Conservation (phyloP, 768 basidiomycete species). For the Suillus decipiens region DNA sequence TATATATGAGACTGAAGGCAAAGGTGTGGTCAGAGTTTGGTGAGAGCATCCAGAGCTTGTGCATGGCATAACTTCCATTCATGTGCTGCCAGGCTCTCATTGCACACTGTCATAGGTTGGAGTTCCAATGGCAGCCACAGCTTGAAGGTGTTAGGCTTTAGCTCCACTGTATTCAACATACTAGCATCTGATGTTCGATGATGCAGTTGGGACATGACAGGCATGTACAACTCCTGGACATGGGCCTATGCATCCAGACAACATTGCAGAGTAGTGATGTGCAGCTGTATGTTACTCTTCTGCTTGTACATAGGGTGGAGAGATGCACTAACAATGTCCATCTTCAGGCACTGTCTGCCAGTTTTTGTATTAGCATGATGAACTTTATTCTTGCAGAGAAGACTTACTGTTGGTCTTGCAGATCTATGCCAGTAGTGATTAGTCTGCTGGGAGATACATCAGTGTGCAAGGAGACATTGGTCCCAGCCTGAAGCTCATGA, state of each 20-base stretch:
- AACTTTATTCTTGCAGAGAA: too few species aligned
- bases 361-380: too few species aligned
- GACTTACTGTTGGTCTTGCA: too few species aligned
- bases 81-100: background rate
- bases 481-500: too few species aligned
- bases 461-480: too few species aligned
- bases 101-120: background rate
- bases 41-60: slow-evolving; percentile 17
- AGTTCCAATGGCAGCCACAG: background rate
- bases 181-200: background rate
- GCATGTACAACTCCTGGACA: background rate
- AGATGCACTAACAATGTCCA: too few species aligned
- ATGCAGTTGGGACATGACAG: background rate
- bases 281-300: background rate
- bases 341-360: too few species aligned
- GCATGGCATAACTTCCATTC: slow-evolving; percentile 14
- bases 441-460: too few species aligned
- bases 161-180: too few species aligned
- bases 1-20: slow-evolving; percentile 12
- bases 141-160: background rate
- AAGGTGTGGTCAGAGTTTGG: slow-evolving; percentile 3
- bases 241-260: background rate
- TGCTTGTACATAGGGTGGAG: background rate
- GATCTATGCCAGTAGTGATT: too few species aligned
- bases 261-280: background rate